phyloP scores from a whole-genome alignment of 2,329 filamentous ascomycete genomes.

The Aspergillus sp. region DNA sequence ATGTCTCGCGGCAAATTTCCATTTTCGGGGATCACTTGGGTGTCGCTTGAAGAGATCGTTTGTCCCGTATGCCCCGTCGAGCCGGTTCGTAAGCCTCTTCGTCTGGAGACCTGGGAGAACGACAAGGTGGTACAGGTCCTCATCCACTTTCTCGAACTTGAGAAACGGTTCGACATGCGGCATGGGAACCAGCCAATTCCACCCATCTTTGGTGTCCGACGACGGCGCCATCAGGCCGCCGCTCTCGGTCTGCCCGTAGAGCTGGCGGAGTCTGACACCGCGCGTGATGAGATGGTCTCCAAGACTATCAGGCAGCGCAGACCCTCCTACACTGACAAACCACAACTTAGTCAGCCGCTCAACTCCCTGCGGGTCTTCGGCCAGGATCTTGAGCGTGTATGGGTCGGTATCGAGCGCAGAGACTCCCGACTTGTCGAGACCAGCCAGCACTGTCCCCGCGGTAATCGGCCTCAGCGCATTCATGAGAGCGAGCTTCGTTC shows the following conservation, averaged over 20 bases:
- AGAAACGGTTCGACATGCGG: constrained; percentile 42
- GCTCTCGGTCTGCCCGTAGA: constrained; percentile 22
- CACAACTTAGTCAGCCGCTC: constrained; percentile 44
- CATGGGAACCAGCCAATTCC: constrained; percentile 57
- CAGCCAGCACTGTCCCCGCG: constrained; percentile 41
- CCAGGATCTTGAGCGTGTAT: constrained; percentile 61
- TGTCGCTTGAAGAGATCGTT: constrained; percentile 50
- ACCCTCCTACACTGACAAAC: constrained; percentile 56
- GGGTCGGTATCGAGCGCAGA: constrained; percentile 57
- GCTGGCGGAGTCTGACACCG: constrained; percentile 50
- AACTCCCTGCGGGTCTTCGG: constrained; percentile 56
- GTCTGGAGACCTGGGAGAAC: constrained; percentile 28
- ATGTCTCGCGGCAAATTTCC: constrained; percentile 44
- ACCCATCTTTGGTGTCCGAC: constrained; percentile 24
- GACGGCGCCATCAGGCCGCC: no score
- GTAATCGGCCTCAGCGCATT: constrained; percentile 58
- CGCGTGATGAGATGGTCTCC: constrained; percentile 52
- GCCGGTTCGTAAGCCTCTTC: no score
- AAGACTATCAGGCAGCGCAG: constrained; percentile 57
- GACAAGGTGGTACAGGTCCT: constrained; percentile 38
- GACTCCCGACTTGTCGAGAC: constrained; percentile 19
- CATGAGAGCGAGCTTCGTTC: constrained; percentile 51
- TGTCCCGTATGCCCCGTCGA: constrained; percentile 10
- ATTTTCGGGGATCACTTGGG: constrained; percentile 40
- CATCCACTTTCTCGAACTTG: constrained; percentile 35